A percentile compares a stretch with the other conserved stretches of the same genome.
Conservation (phyloP, 306 rosid species). For the Acacia confusa region DNA sequence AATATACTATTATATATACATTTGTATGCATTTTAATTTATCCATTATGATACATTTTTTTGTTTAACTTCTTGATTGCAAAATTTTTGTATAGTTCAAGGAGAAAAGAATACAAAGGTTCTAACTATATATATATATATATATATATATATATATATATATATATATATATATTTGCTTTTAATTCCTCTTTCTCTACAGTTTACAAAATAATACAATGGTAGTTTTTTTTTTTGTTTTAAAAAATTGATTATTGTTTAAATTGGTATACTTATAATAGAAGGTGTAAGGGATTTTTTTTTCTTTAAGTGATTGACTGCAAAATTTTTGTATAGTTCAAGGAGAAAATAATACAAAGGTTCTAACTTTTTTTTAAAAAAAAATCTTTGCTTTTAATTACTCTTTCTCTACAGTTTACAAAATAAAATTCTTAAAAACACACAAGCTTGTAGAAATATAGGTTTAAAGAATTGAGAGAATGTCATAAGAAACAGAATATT, state of each 20-base stretch:
- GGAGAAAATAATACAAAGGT: background rate
- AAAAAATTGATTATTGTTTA: background rate
- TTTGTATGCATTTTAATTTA: too few relatives aligned
- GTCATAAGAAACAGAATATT: constrained; percentile 15
- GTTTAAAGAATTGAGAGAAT: background rate
- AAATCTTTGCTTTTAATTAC: background rate
- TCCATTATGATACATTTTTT: too few relatives aligned
- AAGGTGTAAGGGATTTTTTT: background rate
- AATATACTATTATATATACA: too few relatives aligned
- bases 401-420: background rate
- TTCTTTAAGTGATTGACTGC: background rate
- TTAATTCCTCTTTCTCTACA: too few relatives aligned
- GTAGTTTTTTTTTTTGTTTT: background rate
- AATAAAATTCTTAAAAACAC: background rate
- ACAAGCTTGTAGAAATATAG: background rate
- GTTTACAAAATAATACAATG: too few relatives aligned
- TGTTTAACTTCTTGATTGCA: too few relatives aligned
- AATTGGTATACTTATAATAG: background rate
- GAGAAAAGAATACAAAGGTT: too few relatives aligned
- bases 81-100: too few relatives aligned
- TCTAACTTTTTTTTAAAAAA: too few relatives aligned
- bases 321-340: background rate
- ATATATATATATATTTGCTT: too few relatives aligned
- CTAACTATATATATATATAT: too few relatives aligned
- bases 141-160: too few relatives aligned